Base-by-base conservation (phyloP, 2,329 filamentous ascomycete genomes). In the Harringtonia aguacate region DNA sequence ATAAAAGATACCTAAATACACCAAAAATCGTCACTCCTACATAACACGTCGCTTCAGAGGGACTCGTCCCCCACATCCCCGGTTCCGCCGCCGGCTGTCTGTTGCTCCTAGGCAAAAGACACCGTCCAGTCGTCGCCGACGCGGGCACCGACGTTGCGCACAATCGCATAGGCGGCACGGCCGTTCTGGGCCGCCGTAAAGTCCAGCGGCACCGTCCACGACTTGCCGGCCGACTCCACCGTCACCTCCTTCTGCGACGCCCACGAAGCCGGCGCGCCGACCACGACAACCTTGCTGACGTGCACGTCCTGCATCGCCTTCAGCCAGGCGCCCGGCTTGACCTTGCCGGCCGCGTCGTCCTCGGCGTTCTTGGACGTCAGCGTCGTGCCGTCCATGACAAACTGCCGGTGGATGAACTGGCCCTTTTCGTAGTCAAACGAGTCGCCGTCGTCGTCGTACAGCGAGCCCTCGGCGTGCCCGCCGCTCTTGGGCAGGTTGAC, bases 401-500 rank as follows among this genome's bases (percentile, higher is more conserved):
- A 95, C 48, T 70, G 73, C 47, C 88, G 85, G 65, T 95, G 82
- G 54, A 97, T 89, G 63, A 84, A 95, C 49, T 87, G 87, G 12
- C 89, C 90, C 50, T 79, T 69, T 61, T 94, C 71, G 58, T 86
- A 88, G 44, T 95, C 87, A 53, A 89, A 98, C 1, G 84, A 85
- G 63, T 97, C 89, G 39, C 92, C 92, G 52, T 98, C 92, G 57
- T 98, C 92, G 27, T 87, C 70, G 57, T 98, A 98, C 8, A 98
- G 68, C 39, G 84, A 81, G 24, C 92, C 92, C 39, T 82, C 75
- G 0, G 90, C 70, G 54, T 81, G 77, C 43, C 83, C 80, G 28
- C 75, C 70, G 8, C 18, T 15, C 52, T 78, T 76, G 52, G 77
- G 70, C 15, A 94, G 69, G 0, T 77, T 75, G 3, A 97, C 71